phyloP scores from a whole-genome alignment of 129 eudicot species.

The Artemisia annua region DNA sequence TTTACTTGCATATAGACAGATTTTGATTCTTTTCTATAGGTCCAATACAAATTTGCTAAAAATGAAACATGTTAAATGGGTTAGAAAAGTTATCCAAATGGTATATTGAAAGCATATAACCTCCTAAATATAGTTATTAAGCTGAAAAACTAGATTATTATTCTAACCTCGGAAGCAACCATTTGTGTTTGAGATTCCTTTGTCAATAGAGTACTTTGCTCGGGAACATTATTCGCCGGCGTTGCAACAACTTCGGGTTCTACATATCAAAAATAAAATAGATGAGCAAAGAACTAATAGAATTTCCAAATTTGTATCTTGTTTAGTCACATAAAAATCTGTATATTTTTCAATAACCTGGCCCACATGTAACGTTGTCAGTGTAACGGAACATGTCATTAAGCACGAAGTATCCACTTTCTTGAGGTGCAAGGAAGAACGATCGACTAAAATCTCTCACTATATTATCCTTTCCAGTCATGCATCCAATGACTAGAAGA shows the following conservation, averaged over 20 bases:
- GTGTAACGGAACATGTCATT: neutral
- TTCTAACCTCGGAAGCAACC: constrained; percentile 35
- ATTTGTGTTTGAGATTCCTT: constrained; percentile 55
- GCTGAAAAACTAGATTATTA: too few relatives aligned
- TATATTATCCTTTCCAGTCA: neutral
- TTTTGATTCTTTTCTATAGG: too few relatives aligned
- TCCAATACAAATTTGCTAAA: too few relatives aligned
- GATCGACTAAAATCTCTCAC: neutral
- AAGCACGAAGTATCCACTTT: neutral
- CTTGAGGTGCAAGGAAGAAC: constrained; percentile 4
- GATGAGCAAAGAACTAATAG: neutral
- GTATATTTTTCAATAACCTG: neutral
- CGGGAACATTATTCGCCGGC: constrained; percentile 45
- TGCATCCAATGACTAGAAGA: neutral
- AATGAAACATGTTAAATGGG: neutral
- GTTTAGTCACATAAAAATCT: neutral
- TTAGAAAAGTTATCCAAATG: neutral
- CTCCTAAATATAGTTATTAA: neutral
- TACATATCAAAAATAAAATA: neutral
- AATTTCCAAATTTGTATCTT: neutral
- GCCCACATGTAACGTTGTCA: neutral
- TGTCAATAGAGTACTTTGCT: constrained; percentile 30
- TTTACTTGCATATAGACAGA: too few relatives aligned
- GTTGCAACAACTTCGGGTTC: constrained; percentile 37
- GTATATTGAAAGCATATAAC: neutral